Evolutionary conservation across 208 protist genomes (phyloP), one percentile per base, ranked within the genome.

Genomic region (Trypanosoma vivax): DNA sequence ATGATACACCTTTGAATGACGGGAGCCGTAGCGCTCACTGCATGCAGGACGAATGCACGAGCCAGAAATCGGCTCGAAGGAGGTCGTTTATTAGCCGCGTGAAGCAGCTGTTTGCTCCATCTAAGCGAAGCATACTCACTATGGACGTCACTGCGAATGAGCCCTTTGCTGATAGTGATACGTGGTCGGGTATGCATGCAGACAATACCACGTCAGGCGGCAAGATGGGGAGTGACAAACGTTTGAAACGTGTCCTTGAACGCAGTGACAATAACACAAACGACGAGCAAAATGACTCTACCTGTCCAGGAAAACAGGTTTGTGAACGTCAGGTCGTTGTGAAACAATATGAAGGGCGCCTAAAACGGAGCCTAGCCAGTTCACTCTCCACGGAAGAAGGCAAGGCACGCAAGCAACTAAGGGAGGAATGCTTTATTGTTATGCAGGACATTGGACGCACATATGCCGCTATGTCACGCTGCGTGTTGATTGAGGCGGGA

Each of bases 371-470:
- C 5, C n/a, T 27, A 10, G 58, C 39, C 0, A 65, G 45, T n/a
- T 5, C 28, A 2, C 31, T 65, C 0, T 7, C 21, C 13, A 10
- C 13, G 29, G 69, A 72, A 28, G 60, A 70, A 47, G 57, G 39
- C 14, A 56, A 55, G 27, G 13, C 9, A 34, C 35, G 53, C 40
- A 48, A 21, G 45, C 18, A 50, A 11, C 34, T 62, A n/a, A 37
- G 56, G 49, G 40, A 50, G 24, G 58, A 65, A 11, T 34, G 24
- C 49, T 16, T 48, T 28, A 51, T 48, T 25, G 58, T 65, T 16
- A 1, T 65, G 7, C n/a, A 19, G 16, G 58, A 65, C 49, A 65
- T 65, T 49, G 38, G 58, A 2, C 33, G 58, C 1, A 57, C 41
- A 27, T 65, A 65, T 38, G 46, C 21, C 5, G 48, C 45, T 5